Evolutionary conservation across 768 basidiomycete genomes (phyloP), one percentile per base, ranked within the genome.

Genomic region (Russula foetens): DNA sequence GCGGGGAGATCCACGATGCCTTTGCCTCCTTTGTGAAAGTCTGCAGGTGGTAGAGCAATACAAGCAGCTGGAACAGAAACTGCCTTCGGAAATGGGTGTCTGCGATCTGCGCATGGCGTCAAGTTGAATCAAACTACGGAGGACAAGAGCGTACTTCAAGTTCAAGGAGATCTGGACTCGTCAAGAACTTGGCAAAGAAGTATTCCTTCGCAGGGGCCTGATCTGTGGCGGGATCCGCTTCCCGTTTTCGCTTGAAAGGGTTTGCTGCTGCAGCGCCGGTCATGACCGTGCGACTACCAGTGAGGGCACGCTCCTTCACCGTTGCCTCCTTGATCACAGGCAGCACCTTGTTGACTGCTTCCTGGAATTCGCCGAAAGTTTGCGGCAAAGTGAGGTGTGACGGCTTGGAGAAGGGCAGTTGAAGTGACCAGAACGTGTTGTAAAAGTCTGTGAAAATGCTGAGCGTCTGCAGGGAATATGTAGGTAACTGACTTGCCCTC

Each of bases 11-110:
- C 83, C 86, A 88, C 31, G 74, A 67, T 0, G 76, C 72, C 66
- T 92, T 91, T 1, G 80, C 78, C 2, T 79, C 62, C 64, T 86
- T 85, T 0, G 90, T 91, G 69, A 90, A 90, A 2, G 78, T 83
- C 23, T 86, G 77, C 28, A 94, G 78, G 69, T 91, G 87, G 52
- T 84, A 79, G 44, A 92, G 77, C n/a, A 90, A 77, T 44, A 90
- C 87, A 21, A 90, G 76, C 3, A 91, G 74, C 67, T 97, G 93
- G 69, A 95, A 86, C 21, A 96, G 78, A 72, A 94, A 84, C 73
- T 96, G 94, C 17, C 92, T 84, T n/a, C 93, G 88, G 77, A 97
- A 97, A 67, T 89, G 83, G 0, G 89, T 89, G 68, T 95, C 93
- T 23, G 92, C 88, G 54, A 95, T 82, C 92, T 94, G 68, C 7